These are phyloP conservation scores for Verbascum thapsus DNA, from an alignment of 257 asterid species.

Conservation along the genomic window DNA sequence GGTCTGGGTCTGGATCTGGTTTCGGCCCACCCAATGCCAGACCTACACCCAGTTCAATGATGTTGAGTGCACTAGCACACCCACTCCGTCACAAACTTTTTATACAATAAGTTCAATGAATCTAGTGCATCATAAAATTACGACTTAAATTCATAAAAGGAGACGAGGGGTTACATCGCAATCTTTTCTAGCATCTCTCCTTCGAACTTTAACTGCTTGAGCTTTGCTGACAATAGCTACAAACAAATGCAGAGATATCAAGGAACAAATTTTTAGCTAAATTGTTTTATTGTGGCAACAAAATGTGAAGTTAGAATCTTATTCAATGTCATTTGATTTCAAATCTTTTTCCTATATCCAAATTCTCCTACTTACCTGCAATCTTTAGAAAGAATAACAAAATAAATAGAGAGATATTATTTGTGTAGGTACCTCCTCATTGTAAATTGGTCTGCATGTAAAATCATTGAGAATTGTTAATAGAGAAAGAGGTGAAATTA, in stretches of 20 bases:
- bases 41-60: no score
- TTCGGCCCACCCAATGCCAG: no score
- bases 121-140: no score
- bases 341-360: neutral
- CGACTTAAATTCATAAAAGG: neutral
- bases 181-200: conserved; percentile 58
- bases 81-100: no score
- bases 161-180: conserved; percentile 41
- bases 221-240: conserved; percentile 49
- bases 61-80: no score
- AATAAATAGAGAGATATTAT: neutral
- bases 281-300: neutral
- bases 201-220: conserved; percentile 56
- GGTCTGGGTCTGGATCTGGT: no score
- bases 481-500: neutral
- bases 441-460: conserved; percentile 43
- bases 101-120: no score
- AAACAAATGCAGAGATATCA: conserved; percentile 17
- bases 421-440: conserved; percentile 46
- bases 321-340: no score
- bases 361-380: neutral
- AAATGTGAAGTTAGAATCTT: no score
- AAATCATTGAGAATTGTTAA: neutral
- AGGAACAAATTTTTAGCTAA: neutral
- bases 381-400: neutral